Percentiles rank a stretch among this genome's conserved stretches.
These are phyloP conservation scores for Dioscorea cayenensis DNA, from an alignment of 116 monocot species.

Conservation along the genomic window DNA sequence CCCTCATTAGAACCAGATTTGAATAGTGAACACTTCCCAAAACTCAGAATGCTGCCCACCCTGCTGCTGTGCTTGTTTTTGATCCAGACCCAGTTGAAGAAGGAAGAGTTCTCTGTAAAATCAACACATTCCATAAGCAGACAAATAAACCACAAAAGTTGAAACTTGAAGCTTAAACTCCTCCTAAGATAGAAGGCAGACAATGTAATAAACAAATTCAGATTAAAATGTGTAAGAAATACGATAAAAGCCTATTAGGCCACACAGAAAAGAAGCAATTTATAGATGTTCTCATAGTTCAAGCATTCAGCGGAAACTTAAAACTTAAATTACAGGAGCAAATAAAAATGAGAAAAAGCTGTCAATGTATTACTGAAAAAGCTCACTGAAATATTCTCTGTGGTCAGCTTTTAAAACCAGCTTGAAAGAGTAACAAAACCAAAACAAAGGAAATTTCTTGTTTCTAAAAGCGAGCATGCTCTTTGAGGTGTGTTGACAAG, in stretches of 20 bases:
- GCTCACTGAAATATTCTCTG: neutral
- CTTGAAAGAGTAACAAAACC: neutral
- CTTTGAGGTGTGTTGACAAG: no score
- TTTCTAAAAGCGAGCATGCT: no score
- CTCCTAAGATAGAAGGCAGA: neutral
- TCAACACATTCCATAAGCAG: neutral
- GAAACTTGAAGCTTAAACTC: no score
- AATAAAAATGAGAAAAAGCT: neutral
- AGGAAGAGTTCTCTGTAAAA: constrained; percentile 59
- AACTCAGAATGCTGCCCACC: constrained; percentile 81
- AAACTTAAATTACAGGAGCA: neutral
- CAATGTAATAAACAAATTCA: neutral
- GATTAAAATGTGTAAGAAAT: neutral
- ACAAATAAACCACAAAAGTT: neutral
- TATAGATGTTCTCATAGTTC: neutral
- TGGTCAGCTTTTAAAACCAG: neutral
- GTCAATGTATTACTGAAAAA: neutral
- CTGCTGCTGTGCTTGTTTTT: constrained; percentile 44
- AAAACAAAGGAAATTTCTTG: neutral
- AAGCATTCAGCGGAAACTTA: neutral
- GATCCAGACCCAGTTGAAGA: constrained; percentile 26
- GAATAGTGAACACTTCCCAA: neutral
- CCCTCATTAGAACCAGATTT: neutral
- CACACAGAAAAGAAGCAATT: neutral
- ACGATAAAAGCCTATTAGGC: neutral